A percentile compares a stretch with the other conserved stretches of the same genome.
Conservation (phyloP, 176 grass and related monocot species). For the Chrysopogon serrulatus region DNA sequence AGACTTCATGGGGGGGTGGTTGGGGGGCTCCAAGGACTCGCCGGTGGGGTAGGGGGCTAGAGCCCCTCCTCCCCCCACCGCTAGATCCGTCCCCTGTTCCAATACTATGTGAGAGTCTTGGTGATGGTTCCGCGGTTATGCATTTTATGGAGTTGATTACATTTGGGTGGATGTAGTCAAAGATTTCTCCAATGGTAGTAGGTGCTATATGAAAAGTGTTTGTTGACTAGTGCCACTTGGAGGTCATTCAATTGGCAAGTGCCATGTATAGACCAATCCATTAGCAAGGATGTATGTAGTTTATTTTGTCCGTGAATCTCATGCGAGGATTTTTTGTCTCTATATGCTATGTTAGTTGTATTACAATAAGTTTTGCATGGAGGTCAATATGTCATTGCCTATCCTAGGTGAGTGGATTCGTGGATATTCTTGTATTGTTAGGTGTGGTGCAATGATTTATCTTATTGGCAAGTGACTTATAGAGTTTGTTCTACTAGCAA, state of each 20-base stretch:
- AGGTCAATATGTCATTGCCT: background rate
- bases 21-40: too few species aligned
- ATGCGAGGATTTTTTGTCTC: background rate
- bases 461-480: background rate
- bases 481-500: background rate
- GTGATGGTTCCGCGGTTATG: too few species aligned
- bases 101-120: too few species aligned
- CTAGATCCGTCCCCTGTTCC: too few species aligned
- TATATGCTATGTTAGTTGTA: background rate
- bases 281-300: background rate
- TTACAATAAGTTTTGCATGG: background rate
- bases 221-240: background rate
- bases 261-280: background rate
- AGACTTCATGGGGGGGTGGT: too few species aligned
- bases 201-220: too few species aligned
- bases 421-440: background rate
- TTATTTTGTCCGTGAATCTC: background rate
- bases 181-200: too few species aligned
- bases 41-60: too few species aligned
- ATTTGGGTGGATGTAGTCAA: too few species aligned
- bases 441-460: background rate
- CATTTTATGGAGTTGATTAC: too few species aligned
- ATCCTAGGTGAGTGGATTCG: background rate
- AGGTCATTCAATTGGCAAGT: background rate
- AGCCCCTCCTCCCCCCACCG: too few species aligned